These are phyloP conservation scores for Naganishia vaughanmartiniae DNA, from an alignment of 768 basidiomycete genomes.

Conservation along the genomic window DNA sequence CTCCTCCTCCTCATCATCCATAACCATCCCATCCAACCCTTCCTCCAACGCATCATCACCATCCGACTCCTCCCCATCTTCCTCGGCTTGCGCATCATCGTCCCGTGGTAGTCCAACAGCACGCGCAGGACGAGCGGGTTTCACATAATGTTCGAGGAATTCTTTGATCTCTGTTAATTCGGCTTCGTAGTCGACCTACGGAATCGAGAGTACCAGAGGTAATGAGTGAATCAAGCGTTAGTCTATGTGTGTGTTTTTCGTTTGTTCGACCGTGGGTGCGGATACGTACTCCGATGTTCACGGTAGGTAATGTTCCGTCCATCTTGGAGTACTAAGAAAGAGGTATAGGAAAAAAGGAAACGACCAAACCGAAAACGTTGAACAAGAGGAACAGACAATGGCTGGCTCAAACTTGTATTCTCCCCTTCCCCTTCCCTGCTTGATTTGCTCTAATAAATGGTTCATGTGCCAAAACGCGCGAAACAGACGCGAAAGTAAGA, in stretches of 20 bases:
- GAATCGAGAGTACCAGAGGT: too few relatives aligned
- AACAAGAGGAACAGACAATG: too few relatives aligned
- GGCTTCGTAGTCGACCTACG: slow-evolving; percentile 31
- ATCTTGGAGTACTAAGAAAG: slow-evolving; percentile 11
- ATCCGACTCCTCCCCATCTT: slow-evolving; percentile 38
- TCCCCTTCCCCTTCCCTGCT: too few relatives aligned
- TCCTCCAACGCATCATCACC: slow-evolving; percentile 57
- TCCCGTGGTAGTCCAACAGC: slow-evolving; percentile 30
- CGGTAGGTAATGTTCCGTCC: slow-evolving; percentile 30
- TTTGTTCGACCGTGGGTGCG: not conserved
- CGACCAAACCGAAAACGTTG: too few relatives aligned
- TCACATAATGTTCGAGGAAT: slow-evolving; percentile 45
- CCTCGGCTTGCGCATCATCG: slow-evolving; percentile 40
- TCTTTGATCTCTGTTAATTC: slow-evolving; percentile 8
- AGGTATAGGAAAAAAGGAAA: too few relatives aligned
- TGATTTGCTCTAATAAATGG: too few relatives aligned
- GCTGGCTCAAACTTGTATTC: too few relatives aligned
- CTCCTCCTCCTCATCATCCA: slow-evolving; percentile 52
- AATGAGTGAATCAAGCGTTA: slow-evolving; percentile 10
- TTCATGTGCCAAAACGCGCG: too few relatives aligned
- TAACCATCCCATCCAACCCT: slow-evolving; percentile 60
- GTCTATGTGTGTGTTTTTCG: not conserved
- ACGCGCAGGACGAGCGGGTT: slow-evolving; percentile 30
- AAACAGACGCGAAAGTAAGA: too few relatives aligned
- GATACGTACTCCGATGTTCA: slow-evolving; percentile 30